Base-by-base conservation (phyloP, 2,329 filamentous ascomycete species). In the Chaetomium globosum region DNA sequence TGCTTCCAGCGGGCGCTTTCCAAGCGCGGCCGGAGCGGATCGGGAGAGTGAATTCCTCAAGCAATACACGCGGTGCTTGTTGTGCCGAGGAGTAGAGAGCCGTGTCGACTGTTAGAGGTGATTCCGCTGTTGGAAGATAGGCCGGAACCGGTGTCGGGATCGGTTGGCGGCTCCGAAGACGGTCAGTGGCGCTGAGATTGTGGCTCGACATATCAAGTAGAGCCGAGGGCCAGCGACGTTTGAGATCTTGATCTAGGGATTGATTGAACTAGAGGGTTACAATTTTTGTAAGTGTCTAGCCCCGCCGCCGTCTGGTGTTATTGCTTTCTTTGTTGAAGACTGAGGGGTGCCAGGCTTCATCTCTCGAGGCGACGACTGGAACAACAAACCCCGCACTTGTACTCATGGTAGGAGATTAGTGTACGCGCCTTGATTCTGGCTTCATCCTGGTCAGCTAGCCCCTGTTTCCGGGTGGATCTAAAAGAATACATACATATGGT, bases 21-120 rank as follows among this genome's bases (percentile, higher is more conserved):
- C 89, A 95, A 1, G 91, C 90, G 66, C 81, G 82, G 0, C 89
- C 92, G 2, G 88, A 91, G 39, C 91, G 87, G 33, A 92, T 90
- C 0, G 90, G 88, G 31, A 95, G 80, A 1, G 83, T 84, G 69
- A 90, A 89, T 7, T 84, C 79, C 2, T 82, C 73, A 6, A 80
- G 39, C 1, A 81, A 71, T 0, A 75, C 71, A 0, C 83, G 77
- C 0, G 78, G 76, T 0, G 81, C 80, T 3, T 75, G 67, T 46
- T 87, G 85, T 23, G 94, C 85, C 1, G 85, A 81, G 4, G 87
- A 81, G 78, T 95, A 91, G 7, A 80, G 68, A 2, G 70, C 64
- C 59, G 75, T 76, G 70, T 84, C 77, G 10, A 83, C 80, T 0
- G 75, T 77, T 26, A 72, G 61, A 3, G 69, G 69, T 1, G 68